Percentiles rank a stretch among this genome's conserved stretches.
Conservation (phyloP, 2,329 filamentous ascomycete genomes). For the Mycosphaerella arachidis region DNA sequence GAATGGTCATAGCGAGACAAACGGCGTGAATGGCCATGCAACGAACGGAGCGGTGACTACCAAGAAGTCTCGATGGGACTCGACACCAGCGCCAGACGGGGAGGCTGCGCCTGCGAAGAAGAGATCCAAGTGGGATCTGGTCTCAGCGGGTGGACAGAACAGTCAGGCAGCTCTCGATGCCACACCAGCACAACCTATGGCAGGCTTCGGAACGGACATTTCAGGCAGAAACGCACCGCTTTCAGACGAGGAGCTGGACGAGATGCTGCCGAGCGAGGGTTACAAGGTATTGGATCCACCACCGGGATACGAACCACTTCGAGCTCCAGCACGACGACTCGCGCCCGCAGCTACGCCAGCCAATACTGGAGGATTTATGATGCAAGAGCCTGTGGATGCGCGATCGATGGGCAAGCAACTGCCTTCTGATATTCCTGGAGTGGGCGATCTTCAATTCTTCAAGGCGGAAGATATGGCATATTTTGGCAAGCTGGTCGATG, state of each 20-base stretch:
- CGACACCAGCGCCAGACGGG: conserved; percentile 54
- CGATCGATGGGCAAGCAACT: conserved; percentile 82
- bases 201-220: conserved; percentile 74
- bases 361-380: conserved; percentile 79
- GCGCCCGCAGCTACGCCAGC: conserved; percentile 67
- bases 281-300: conserved; percentile 90
- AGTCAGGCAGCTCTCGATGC: conserved; percentile 61
- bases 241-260: conserved; percentile 89
- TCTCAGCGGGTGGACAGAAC: conserved; percentile 64
- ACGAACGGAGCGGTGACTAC: conserved; percentile 19
- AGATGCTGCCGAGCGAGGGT: conserved; percentile 83
- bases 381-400: conserved; percentile 87
- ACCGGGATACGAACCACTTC: conserved; percentile 82
- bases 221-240: conserved; percentile 73
- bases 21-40: neutral
- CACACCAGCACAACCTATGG: conserved; percentile 48
- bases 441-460: conserved; percentile 95
- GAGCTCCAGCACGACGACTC: conserved; percentile 69
- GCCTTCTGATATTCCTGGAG: conserved; percentile 90
- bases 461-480: conserved; percentile 98
- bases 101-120: conserved; percentile 60
- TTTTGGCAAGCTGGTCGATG: conserved; percentile 95
- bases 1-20: conserved; percentile 16
- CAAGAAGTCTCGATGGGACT: conserved; percentile 85
- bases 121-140: conserved; percentile 88